These are phyloP conservation scores for Salix dunnii DNA, from an alignment of 345 rosid species.

Conservation along the genomic window DNA sequence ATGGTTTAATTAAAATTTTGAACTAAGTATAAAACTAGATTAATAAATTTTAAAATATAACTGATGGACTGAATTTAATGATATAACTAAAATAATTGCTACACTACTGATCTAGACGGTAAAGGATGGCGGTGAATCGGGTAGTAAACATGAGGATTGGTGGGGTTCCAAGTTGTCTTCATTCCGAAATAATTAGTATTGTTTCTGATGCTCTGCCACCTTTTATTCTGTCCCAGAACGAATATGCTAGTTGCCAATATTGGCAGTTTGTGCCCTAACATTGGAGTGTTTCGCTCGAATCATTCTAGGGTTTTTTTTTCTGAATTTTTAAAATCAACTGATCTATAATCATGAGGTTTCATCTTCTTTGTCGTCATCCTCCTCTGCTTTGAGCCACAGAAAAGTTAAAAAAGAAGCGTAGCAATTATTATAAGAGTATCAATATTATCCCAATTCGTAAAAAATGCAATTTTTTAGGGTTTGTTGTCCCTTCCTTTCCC, in stretches of 20 bases:
- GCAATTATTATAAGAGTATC: conserved; percentile 11
- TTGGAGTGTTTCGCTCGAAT: not conserved
- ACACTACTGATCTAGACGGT: too few species aligned
- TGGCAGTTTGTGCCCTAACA: not conserved
- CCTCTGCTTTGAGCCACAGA: not conserved
- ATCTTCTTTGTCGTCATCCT: not conserved
- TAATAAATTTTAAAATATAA: too few species aligned
- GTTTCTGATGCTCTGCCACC: not conserved
- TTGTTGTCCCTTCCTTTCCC: conserved; percentile 28
- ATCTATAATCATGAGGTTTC: not conserved
- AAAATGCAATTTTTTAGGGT: conserved; percentile 11
- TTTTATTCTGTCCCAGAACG: too few species aligned
- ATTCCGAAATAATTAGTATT: not conserved
- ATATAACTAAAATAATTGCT: too few species aligned
- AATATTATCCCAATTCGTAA: conserved; percentile 8
- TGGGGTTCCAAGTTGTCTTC: not conserved
- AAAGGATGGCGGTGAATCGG: too few species aligned
- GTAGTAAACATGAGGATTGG: not conserved
- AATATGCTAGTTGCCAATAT: not conserved
- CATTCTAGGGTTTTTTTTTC: not conserved
- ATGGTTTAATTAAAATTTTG: too few species aligned
- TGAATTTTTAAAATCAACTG: not conserved
- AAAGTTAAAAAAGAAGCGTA: not conserved
- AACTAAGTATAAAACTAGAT: too few species aligned
- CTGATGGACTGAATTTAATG: too few species aligned